Evolutionary conservation across 495 filamentous ascomycete genomes (phyloP), one percentile per base, ranked within the genome.

Genomic region (Rhypophila decipiens): DNA sequence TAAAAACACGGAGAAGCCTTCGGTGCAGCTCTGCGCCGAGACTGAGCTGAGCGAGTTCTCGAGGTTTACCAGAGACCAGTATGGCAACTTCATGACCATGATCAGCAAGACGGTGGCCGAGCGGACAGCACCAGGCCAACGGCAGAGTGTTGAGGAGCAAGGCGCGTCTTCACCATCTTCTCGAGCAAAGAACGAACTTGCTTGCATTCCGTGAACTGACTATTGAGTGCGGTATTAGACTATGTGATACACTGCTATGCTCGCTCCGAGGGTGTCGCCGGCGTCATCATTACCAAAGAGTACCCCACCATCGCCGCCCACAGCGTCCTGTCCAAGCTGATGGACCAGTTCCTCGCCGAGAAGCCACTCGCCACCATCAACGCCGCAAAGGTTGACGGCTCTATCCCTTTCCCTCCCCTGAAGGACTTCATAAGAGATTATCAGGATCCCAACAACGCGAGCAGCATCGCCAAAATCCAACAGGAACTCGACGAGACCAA

Each of bases 401-500:
- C 53, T 17, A 61, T 88, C 24, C 51, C 67, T 24, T 80, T 89
- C 61, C 87, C 84, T 18, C 73, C 78, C 59, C 76, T 97, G 10
- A 80, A 86, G 61, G 87, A 89, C 33, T 88, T 93, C 66, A 80
- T 98, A 44, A 72, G 74, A 57, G 87, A 93, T 58, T 95, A 90
- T 66, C 90, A 96, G 70, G 86, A 95, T 61, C 88, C 90, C 20
- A 72, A 79, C 63, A 78, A 94, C 66, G 90, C 89, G 43, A 90
- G 89, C 68, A 88, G 80, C 68, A 93, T 95, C 58, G 79, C 88
- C 76, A 91, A 86, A 76, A 96, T 97, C 56, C 94, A 97, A 71
- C 85, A 87, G 70, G 90, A 98, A 70, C 75, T 98, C 51, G 90
- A 96, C 55, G 90, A 96, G 77, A 98, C 94, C 46, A 98, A 96